Conservation (phyloP, 2,329 filamentous ascomycete species). For the Lecanosticta acicola region DNA sequence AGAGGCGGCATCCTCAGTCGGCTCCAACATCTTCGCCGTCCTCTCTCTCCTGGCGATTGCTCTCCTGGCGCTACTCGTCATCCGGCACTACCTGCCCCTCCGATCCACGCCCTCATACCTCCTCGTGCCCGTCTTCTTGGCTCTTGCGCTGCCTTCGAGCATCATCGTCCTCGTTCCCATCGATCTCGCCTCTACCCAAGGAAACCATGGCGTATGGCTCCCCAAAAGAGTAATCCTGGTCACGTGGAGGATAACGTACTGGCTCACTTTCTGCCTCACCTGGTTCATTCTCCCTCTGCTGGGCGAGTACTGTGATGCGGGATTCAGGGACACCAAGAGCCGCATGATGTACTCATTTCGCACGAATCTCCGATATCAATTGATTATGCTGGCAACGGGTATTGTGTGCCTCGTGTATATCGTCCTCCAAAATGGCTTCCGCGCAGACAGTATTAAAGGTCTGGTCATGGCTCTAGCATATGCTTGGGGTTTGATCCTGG, state of each 20-base stretch:
- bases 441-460: conserved; percentile 68
- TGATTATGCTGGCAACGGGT: conserved; percentile 67
- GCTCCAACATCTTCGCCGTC: conserved; percentile 72
- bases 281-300: conserved; percentile 95
- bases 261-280: conserved; percentile 90
- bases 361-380: conserved; percentile 82
- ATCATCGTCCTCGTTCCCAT: conserved; percentile 91
- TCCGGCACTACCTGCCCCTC: conserved; percentile 85
- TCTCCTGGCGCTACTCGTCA: conserved; percentile 70
- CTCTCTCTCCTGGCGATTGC: conserved; percentile 69
- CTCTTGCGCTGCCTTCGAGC: conserved; percentile 85
- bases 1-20: conserved; percentile 56
- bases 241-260: conserved; percentile 92
- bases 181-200: conserved; percentile 77
- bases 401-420: conserved; percentile 75
- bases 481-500: conserved; percentile 83
- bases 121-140: conserved; percentile 86
- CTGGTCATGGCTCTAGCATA: conserved; percentile 92
- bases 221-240: conserved; percentile 72
- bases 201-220: conserved; percentile 69
- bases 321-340: conserved; percentile 78
- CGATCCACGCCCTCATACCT: conserved; percentile 87
- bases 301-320: conserved; percentile 90
- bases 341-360: conserved; percentile 79
- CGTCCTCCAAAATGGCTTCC: conserved; percentile 69